phyloP scores from a whole-genome alignment of 192 early-diverging fungal species.

The Anaeromyces robustus region DNA sequence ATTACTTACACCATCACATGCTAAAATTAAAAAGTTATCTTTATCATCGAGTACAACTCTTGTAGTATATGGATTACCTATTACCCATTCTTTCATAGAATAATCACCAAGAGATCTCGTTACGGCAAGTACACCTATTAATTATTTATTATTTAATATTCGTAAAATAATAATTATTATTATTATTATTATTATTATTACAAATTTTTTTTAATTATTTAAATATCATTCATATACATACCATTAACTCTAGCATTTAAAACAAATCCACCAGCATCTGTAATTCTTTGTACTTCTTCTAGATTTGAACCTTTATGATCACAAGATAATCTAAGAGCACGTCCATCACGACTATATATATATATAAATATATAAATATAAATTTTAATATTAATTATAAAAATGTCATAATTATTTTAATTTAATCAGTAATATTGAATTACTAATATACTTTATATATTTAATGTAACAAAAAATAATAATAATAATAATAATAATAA shows the following conservation, averaged over 20 bases:
- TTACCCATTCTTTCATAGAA: slow-evolving; percentile 91
- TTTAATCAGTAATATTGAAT: no score
- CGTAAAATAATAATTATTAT: background rate
- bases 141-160: background rate
- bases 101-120: slow-evolving; percentile 89
- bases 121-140: slow-evolving; percentile 75
- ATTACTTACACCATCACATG: slow-evolving; percentile 86
- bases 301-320: slow-evolving; percentile 96
- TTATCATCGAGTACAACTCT: slow-evolving; percentile 59
- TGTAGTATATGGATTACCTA: slow-evolving; percentile 90
- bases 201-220: no score
- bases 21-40: slow-evolving; percentile 78
- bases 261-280: slow-evolving; percentile 87
- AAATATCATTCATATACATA: slow-evolving; percentile 3
- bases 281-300: slow-evolving; percentile 74
- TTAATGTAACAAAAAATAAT: no score
- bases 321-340: slow-evolving; percentile 77
- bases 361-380: no score
- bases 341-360: slow-evolving; percentile 46
- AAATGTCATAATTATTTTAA: no score
- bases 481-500: no score
- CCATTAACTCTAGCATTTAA: slow-evolving; percentile 97
- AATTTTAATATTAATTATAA: no score
- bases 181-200: background rate
- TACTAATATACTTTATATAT: no score